Base-by-base conservation (phyloP, 768 basidiomycete genomes). In the Agrocybe chaxingu region DNA sequence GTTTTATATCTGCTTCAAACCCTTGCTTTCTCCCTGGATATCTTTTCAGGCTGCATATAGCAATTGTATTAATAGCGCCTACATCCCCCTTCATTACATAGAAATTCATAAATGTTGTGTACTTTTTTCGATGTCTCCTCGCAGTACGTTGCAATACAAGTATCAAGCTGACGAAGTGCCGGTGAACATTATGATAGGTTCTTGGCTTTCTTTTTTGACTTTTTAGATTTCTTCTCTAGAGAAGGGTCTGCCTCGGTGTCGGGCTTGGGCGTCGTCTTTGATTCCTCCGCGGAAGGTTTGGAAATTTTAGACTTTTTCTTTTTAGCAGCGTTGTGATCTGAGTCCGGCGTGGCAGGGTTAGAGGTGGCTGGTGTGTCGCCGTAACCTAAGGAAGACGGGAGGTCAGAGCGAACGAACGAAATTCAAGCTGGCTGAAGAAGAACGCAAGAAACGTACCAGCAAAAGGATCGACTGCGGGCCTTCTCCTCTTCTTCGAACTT, bases 381-480 rank as follows among this genome's bases (percentile, higher is more conserved):
- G 44, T 71, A 71, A 4, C 72, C 75, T 74, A 49, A 24, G 24
- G 10, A 45, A 31, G 8, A 24, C 16, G 45, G n/a, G 30, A 10
- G 29, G 7, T 40, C 45, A 7, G 42, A 16, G 32, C 45, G 45
- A 43, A 11, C 24, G 9, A 7, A 37, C 33, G 49, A 41, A 29
- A 18, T 8, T 31, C 13, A 39, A 24, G 24, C 24, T 24, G 24
- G 24, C 24, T 24, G 34, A 32, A 33, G 16, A 42, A 40, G 42
- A 47, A 42, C 11, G 16, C 3, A 34, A 29, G 13, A 4, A 50
- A 48, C 63, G 7, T 58, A 83, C 88, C 86, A 50, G 82, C 77
- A 57, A 89, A 89, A 4, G 84, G 82, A 65, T 89, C 87, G 29
- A 85, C 60, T 0, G 65, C 67, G 29, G 76, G 73, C 57, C 84